A percentile compares a stretch with the other conserved stretches of the same genome.
Conservation (phyloP, 805 yeast species). For the Zygosaccharomyces rouxii region DNA sequence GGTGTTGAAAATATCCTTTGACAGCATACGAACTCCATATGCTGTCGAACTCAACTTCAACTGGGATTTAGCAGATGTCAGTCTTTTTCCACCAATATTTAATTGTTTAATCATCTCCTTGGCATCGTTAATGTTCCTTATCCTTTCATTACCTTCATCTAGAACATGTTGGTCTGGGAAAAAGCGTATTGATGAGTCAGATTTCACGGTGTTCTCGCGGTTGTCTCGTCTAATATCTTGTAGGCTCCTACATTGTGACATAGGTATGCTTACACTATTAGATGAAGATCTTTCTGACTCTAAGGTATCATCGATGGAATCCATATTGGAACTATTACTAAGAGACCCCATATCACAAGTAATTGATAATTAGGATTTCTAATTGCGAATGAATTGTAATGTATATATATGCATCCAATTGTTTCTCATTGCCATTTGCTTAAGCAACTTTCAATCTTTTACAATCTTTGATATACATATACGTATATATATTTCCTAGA, state of each 20-base stretch:
- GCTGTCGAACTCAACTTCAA: slow-evolving; percentile 77
- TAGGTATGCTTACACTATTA: background rate
- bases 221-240: background rate
- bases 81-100: slow-evolving; percentile 6
- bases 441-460: background rate
- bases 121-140: slow-evolving; percentile 17
- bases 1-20: slow-evolving; percentile 66
- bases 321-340: background rate
- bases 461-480: background rate
- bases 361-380: too few relatives aligned
- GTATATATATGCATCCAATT: background rate
- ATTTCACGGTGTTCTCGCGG: slow-evolving; percentile 5
- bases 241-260: background rate
- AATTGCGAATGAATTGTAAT: background rate
- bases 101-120: slow-evolving; percentile 23
- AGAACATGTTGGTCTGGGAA: slow-evolving; percentile 2
- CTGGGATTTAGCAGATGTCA: slow-evolving; percentile 41
- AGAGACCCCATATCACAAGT: background rate
- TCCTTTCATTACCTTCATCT: slow-evolving; percentile 10
- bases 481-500: background rate
- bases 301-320: background rate
- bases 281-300: background rate
- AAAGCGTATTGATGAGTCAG: slow-evolving; percentile 9
- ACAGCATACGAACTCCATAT: slow-evolving; percentile 70
- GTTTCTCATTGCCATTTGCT: background rate